A percentile compares a stretch with the other conserved stretches of the same genome.
phyloP scores from a whole-genome alignment of 129 eudicot genomes.

The Tanacetum coccineum region DNA sequence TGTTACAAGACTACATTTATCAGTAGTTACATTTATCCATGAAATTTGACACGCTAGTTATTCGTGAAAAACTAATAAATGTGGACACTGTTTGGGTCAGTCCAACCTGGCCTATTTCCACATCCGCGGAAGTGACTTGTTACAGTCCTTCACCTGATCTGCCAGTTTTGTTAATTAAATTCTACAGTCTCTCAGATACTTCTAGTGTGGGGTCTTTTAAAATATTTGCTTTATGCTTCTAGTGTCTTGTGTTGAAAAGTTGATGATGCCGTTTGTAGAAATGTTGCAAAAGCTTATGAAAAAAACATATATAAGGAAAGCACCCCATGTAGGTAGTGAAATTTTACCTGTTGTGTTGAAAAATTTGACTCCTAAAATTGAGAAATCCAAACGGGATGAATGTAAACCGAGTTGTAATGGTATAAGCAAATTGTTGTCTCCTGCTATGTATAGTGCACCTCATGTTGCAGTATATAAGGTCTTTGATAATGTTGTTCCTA shows the following conservation, averaged over 20 bases:
- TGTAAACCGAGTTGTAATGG: slow-evolving; percentile 17
- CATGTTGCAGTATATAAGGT: slow-evolving; percentile 9
- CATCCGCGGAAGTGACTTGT: no score
- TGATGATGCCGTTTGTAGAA: no score
- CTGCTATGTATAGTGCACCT: not conserved
- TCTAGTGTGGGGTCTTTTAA: no score
- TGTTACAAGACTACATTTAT: not conserved
- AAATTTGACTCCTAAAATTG: slow-evolving; percentile 17
- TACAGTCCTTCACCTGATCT: not conserved
- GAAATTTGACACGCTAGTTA: no score
- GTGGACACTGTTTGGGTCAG: no score
- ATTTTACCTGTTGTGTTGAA: slow-evolving; percentile 6
- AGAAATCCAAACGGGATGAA: slow-evolving; percentile 12
- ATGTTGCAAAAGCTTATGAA: not conserved
- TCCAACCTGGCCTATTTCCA: no score
- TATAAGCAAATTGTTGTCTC: slow-evolving; percentile 2
- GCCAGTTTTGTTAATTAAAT: not conserved
- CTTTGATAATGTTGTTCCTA: not conserved
- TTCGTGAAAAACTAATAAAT: no score
- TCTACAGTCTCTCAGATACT: slow-evolving; percentile 2
- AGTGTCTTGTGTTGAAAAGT: not conserved
- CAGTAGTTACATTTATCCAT: no score
- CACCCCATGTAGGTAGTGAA: not conserved
- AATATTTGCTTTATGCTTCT: no score
- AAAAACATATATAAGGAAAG: no score